Evolutionary conservation across 23 red algal species (phyloP).

Genomic region (Gracilaria vermiculophylla): DNA sequence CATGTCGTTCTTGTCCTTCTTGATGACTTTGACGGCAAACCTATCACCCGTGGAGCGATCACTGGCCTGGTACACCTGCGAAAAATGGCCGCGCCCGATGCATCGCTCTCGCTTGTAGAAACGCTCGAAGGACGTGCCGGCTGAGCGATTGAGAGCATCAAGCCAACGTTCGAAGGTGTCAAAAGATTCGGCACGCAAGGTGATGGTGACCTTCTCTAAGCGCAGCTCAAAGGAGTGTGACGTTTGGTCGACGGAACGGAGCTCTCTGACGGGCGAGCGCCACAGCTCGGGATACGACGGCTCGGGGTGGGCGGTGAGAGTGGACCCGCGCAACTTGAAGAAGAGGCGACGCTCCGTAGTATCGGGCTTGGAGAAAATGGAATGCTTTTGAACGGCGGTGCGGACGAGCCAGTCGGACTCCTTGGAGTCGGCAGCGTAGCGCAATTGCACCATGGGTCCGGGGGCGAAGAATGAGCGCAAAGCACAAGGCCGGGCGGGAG

Average conservation of each 20-base stretch:
- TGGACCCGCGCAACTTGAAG: slow-evolving; percentile 69
- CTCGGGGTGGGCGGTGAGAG: slow-evolving; percentile 60
- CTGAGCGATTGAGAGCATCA: slow-evolving; percentile 39
- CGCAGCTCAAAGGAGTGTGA: background rate
- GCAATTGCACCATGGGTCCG: slow-evolving; percentile 60
- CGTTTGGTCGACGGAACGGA: slow-evolving; percentile 11
- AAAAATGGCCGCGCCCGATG: slow-evolving; percentile 75
- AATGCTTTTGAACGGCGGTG: background rate
- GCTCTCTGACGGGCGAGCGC: slow-evolving; percentile 58
- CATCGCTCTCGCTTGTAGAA: slow-evolving; percentile 56
- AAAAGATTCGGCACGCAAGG: background rate
- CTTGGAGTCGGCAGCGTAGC: slow-evolving; percentile 70
- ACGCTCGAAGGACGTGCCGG: slow-evolving; percentile 42
- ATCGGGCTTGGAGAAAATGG: slow-evolving; percentile 13
- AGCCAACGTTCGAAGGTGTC: slow-evolving; percentile 43
- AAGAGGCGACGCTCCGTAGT: slow-evolving; percentile 45
- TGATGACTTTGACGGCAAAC: slow-evolving; percentile 91
- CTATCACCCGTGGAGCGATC: slow-evolving; percentile 73
- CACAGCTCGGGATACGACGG: slow-evolving; percentile 71
- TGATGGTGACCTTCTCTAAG: slow-evolving; percentile 14
- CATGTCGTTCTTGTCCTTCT: slow-evolving; percentile 75
- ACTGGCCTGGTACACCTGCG: slow-evolving; percentile 62
- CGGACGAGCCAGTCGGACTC: slow-evolving; percentile 70
- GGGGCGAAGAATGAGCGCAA: background rate
- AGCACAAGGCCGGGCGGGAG: no score